Conservation (phyloP, 345 rosid genomes). For the Arabis alpina region DNA sequence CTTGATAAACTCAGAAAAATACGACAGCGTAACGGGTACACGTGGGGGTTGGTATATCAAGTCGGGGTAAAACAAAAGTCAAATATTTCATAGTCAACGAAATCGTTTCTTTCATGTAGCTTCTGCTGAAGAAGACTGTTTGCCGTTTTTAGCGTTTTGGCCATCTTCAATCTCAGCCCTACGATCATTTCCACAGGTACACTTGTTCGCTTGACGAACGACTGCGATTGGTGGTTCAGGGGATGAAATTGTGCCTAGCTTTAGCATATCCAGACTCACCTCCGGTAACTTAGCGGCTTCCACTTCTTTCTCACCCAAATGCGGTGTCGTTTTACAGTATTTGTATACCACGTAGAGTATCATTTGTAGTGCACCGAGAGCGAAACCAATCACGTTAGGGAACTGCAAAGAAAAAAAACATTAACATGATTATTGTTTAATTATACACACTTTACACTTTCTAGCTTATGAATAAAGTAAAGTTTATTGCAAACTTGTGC, state of each 20-base stretch:
- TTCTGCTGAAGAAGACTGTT: constrained; percentile 38
- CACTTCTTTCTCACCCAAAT: constrained; percentile 42
- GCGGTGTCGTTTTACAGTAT: constrained; percentile 44
- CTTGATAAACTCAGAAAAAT: constrained; percentile 44
- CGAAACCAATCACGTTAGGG: constrained; percentile 58
- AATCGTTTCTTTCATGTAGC: constrained; percentile 26
- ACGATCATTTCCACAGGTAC: constrained; percentile 42
- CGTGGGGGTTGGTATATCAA: constrained; percentile 40
- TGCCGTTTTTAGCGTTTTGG: constrained; percentile 29
- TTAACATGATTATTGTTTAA: constrained; percentile 16
- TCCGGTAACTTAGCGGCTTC: constrained; percentile 45
- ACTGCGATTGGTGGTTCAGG: constrained; percentile 33
- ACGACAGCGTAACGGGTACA: constrained; percentile 40
- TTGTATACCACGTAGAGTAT: constrained; percentile 50
- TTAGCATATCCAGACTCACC: constrained; percentile 40
- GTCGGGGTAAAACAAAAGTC: constrained; percentile 35
- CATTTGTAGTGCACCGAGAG: constrained; percentile 61
- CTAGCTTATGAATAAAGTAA: constrained; percentile 48
- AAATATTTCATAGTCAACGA: constrained; percentile 35
- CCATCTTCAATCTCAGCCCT: constrained; percentile 37
- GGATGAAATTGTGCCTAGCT: constrained; percentile 38
- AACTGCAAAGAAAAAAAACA: constrained; percentile 37
- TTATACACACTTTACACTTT: constrained; percentile 39
- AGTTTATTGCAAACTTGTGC: constrained; percentile 60
- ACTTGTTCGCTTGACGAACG: constrained; percentile 37